These are phyloP conservation scores for Cutaneotrichosporon sp. DNA, from an alignment of 1,284 basidiomycete genomes.

Conservation along the genomic window DNA sequence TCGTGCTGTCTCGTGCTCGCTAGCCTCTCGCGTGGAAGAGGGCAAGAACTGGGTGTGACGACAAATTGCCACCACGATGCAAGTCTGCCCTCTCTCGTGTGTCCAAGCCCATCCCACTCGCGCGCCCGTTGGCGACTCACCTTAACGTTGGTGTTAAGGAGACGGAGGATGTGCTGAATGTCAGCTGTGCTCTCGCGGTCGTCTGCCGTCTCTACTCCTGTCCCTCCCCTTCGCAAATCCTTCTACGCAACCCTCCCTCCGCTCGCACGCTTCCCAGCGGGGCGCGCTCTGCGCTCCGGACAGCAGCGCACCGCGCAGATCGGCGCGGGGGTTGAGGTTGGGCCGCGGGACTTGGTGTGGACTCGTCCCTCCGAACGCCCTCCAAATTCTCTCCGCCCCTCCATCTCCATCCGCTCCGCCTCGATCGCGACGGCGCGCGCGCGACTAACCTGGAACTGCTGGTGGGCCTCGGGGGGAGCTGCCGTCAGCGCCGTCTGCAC, in stretches of 20 bases:
- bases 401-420: neutral
- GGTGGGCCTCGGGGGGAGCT: slow-evolving; percentile 87
- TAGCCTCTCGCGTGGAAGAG: neutral
- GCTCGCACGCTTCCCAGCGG: neutral
- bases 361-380: too few species aligned
- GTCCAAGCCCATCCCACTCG: neutral
- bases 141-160: slow-evolving; percentile 99
- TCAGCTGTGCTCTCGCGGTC: slow-evolving; percentile 8
- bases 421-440: slow-evolving; percentile 1
- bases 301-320: neutral
- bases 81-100: neutral
- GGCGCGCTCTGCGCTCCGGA: neutral
- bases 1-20: neutral
- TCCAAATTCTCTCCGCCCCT: neutral
- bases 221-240: slow-evolving; percentile 1
- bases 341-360: neutral
- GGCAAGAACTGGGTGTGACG: neutral
- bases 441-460: slow-evolving; percentile 71
- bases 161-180: slow-evolving; percentile 88
- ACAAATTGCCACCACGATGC: neutral
- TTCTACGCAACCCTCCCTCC: neutral
- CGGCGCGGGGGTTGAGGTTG: neutral
- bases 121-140: slow-evolving; percentile 54
- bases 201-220: neutral
- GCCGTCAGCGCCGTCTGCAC: slow-evolving; percentile 57